phyloP scores from a whole-genome alignment of 257 asterid genomes.

The Solanum pinnatisectum region DNA sequence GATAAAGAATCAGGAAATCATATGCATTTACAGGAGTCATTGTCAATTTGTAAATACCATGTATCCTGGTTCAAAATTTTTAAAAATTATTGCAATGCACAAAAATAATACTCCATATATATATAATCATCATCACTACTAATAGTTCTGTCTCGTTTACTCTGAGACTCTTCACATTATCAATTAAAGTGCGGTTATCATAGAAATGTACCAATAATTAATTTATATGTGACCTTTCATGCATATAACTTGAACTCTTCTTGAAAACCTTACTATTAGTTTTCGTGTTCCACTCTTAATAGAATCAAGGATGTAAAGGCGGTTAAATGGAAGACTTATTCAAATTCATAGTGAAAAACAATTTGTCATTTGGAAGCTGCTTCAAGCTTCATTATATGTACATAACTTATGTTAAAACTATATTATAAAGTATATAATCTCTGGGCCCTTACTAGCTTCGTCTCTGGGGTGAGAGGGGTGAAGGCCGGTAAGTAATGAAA shows the following conservation, averaged over 20 bases:
- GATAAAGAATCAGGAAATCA: too few species aligned
- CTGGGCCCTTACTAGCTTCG: too few species aligned
- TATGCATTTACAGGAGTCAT: too few species aligned
- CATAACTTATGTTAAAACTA: neutral
- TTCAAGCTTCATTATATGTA: neutral
- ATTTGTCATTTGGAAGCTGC: neutral
- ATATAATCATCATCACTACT: too few species aligned
- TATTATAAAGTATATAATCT: neutral
- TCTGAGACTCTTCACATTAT: neutral
- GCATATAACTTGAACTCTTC: neutral
- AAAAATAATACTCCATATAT: too few species aligned
- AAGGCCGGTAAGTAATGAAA: neutral
- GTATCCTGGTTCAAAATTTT: too few species aligned
- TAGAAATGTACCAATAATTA: neutral
- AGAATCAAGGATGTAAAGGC: conserved; percentile 13
- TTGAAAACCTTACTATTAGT: neutral
- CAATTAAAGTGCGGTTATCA: neutral
- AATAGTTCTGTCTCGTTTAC: too few species aligned
- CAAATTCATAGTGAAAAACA: conserved; percentile 5
- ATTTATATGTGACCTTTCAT: neutral
- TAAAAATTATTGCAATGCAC: too few species aligned
- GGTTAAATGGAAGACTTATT: conserved; percentile 13
- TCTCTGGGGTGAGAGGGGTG: neutral
- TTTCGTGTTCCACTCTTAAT: neutral
- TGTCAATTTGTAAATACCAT: too few species aligned